These are phyloP conservation scores for Aureobasidium musti DNA, from an alignment of 2,329 filamentous ascomycete genomes.

Conservation along the genomic window DNA sequence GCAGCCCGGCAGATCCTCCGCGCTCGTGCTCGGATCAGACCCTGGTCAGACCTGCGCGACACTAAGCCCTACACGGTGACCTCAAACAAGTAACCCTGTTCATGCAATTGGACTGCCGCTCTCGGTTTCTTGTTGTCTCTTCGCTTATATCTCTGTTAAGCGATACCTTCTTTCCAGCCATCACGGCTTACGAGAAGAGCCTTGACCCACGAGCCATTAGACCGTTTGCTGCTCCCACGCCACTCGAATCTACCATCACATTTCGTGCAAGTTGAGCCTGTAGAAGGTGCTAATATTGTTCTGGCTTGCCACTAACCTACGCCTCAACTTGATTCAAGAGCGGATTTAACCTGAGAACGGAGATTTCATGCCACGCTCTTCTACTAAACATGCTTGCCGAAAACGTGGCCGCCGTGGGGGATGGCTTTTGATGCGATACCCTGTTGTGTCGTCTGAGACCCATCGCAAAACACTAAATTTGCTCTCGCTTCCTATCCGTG, in stretches of 20 bases:
- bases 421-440: not conserved
- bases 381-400: not conserved
- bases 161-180: conserved; percentile 10
- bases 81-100: conserved; percentile 3
- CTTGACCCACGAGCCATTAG: not conserved
- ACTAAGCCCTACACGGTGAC: conserved; percentile 14
- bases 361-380: not conserved
- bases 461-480: conserved; percentile 14
- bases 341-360: not conserved
- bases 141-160: conserved; percentile 8
- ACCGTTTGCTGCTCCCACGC: not conserved
- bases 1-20: conserved; percentile 23
- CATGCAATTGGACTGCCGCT: not conserved
- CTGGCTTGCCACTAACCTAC: not conserved
- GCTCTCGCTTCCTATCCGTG: not conserved
- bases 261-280: not conserved
- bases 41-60: conserved; percentile 4
- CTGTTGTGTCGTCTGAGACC: conserved; percentile 9
- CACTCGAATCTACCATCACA: conserved; percentile 6
- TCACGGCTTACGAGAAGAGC: not conserved
- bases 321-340: not conserved
- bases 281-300: not conserved
- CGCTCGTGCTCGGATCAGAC: not conserved
- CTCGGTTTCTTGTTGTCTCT: not conserved
- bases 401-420: not conserved